Base-by-base conservation (phyloP, 1,139 yeast genomes). In the Taphrina betulina region DNA sequence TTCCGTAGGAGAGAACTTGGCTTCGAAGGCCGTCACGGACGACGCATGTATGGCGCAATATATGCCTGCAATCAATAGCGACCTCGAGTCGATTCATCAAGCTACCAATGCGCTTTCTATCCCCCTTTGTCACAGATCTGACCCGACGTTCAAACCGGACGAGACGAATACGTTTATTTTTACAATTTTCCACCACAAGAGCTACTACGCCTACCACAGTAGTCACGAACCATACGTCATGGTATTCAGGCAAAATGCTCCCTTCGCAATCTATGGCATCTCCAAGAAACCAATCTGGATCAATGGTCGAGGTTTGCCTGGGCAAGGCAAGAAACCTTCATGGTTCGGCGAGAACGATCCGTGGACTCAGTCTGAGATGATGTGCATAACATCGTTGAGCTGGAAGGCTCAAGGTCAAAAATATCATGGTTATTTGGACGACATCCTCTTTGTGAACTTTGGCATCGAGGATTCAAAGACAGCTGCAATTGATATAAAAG, bases 231-330 rank as follows among this genome's bases (percentile, higher is more conserved):
- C 54, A 17, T 50, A 50, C 19, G 46, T 50, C n/a, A 19, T 50
- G 40, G 28, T 22, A 12, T 40, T 50, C 17, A 10, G 24, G 4
- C 46, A 33, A 7, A 33, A 5, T 2, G 38, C 54, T 3, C 54
- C 54, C 1, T 50, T 50, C 20, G 26, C 41, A n/a, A 14, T 40
- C 12, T 22, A 38, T n/a, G 54, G 40, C 33, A 29, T 50, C 20
- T 10, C 37, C 5, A 35, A 42, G 14, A 50, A 40, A n/a, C 54
- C 54, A 16, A 38, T 50, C n/a, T 50, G 54, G 54, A 50, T 50
- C 20, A 22, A 50, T 33, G 54, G 54, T 12, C 54, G 54, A 8
- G 48, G 29, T 3, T 8, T 19, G 5, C 48, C 48, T 5, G 46
- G 54, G 19, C 17, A 31, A 12, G 53, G 43, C 14, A 23, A 38